Conservation (phyloP, 257 asterid genomes). For the Parsonsia alboflavescens region DNA sequence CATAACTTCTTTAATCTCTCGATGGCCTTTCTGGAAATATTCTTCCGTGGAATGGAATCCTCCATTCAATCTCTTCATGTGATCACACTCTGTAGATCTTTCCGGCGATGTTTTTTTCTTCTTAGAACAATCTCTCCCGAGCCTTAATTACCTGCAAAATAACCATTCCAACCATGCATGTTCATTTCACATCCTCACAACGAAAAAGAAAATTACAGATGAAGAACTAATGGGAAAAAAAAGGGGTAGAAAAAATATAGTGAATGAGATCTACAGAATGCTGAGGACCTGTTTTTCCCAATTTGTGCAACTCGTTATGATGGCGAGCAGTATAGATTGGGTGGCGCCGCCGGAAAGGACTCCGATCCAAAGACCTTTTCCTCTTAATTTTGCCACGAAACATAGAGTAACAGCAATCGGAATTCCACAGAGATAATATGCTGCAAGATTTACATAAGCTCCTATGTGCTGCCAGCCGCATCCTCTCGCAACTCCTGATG, state of each 20-base stretch:
- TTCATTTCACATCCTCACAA: background rate
- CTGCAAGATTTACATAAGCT: constrained; percentile 68
- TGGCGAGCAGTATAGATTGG: constrained; percentile 41
- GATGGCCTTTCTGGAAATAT: too few relatives aligned
- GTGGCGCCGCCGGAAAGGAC: constrained; percentile 47
- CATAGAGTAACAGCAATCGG: constrained; percentile 62
- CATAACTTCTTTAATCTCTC: too few relatives aligned
- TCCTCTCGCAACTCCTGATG: constrained; percentile 76
- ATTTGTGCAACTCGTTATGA: constrained; percentile 53
- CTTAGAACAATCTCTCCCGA: constrained; percentile 23
- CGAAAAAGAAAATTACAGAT: too few relatives aligned
- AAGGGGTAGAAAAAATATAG: background rate
- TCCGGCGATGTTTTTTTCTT: background rate
- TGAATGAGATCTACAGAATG: background rate
- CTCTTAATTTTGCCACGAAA: constrained; percentile 53
- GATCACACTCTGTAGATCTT: background rate
- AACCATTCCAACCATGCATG: too few relatives aligned
- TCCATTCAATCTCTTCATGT: too few relatives aligned
- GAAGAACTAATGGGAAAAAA: too few relatives aligned
- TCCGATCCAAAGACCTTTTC: constrained; percentile 80
- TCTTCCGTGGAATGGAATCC: too few relatives aligned
- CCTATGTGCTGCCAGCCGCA: constrained; percentile 94
- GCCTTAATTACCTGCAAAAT: constrained; percentile 25
- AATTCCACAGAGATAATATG: constrained; percentile 70
- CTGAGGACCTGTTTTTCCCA: constrained; percentile 64